Conservation (phyloP, 441 rosid species). For the Corymbia calophylla region DNA sequence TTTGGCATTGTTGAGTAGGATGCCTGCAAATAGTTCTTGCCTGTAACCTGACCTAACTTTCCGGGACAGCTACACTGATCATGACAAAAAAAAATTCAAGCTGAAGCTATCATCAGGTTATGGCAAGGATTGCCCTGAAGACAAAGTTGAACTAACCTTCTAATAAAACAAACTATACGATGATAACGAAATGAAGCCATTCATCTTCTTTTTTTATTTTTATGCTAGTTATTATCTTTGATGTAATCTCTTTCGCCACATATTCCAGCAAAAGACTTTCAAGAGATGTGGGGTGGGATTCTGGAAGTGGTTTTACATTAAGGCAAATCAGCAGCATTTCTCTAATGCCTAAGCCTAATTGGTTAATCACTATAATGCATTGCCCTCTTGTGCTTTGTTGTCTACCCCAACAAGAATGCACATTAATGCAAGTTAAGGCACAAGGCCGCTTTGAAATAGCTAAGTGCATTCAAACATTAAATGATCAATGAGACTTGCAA, state of each 20-base stretch:
- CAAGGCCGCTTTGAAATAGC: background rate
- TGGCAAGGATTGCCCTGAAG: background rate
- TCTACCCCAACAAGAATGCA: background rate
- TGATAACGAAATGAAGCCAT: background rate
- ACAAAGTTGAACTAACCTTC: background rate
- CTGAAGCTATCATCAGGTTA: background rate
- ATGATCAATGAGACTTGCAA: background rate
- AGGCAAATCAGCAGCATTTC: background rate
- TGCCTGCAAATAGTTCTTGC: background rate
- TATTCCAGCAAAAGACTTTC: background rate
- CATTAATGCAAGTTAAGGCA: background rate
- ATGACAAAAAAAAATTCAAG: background rate
- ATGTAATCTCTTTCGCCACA: background rate
- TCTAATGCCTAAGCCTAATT: background rate
- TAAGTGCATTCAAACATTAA: background rate
- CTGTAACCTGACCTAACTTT: background rate
- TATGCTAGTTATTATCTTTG: background rate
- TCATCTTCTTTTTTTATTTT: background rate
- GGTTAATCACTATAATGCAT: background rate
- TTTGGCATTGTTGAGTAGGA: background rate
- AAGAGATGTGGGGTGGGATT: background rate
- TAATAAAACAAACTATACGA: background rate
- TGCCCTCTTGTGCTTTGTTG: background rate
- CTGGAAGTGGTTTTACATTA: background rate
- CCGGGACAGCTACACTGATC: background rate